A percentile compares a stretch with the other conserved stretches of the same genome.
Evolutionary conservation across 73 alveolate genomes (phyloP).

Genomic region (Stentor coeruleus): DNA sequence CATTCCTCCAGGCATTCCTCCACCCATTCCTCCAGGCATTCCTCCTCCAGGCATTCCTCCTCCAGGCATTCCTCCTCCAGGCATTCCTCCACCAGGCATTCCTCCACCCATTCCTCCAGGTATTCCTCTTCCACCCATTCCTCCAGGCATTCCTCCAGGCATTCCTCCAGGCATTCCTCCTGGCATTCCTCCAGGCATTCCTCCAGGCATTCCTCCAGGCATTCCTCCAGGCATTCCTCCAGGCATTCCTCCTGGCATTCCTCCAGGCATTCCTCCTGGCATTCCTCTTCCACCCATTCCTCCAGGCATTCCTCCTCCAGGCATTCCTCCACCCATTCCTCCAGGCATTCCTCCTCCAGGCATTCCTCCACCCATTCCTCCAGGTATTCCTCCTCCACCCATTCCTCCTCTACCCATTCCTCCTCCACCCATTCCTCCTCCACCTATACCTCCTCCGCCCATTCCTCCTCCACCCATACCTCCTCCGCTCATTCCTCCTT

Average conservation of each 20-base stretch:
- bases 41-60: not conserved
- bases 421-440: not conserved
- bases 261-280: not conserved
- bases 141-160: not conserved
- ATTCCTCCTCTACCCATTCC: not conserved
- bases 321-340: not conserved
- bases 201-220: too few relatives aligned
- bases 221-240: too few relatives aligned
- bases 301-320: not conserved
- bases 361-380: not conserved
- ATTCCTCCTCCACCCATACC: not conserved
- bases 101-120: not conserved
- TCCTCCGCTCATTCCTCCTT: not conserved
- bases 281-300: constrained; percentile 1
- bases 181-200: too few relatives aligned
- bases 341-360: not conserved
- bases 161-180: too few relatives aligned
- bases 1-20: not conserved
- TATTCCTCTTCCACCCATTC: not conserved
- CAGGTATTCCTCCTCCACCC: not conserved
- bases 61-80: constrained; percentile 8
- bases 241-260: too few relatives aligned
- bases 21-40: constrained; percentile 14
- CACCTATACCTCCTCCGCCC: not conserved
- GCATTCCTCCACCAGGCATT: constrained; percentile 2